Base-by-base conservation (phyloP, 1,139 yeast species). In the Scheffersomyces segobiensis region DNA sequence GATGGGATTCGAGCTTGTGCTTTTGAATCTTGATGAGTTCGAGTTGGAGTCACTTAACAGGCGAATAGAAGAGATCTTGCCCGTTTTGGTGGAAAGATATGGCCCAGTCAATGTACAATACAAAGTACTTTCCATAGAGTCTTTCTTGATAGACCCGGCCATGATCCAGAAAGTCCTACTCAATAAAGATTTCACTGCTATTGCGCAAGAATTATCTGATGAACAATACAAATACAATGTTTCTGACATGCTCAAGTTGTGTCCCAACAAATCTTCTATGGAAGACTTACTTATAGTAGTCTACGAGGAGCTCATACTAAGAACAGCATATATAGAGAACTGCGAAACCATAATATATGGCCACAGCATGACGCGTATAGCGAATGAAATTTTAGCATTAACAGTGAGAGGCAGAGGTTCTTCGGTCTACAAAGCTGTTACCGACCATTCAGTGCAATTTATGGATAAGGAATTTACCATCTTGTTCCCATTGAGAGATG, bases 381-480 rank as follows among this genome's bases (percentile, higher is more conserved):
- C 98, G 1, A 92, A 89, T 65, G 87, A 87, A 59, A 86, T 91
- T 24, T 79, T 95, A 46, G 83, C 97, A 0, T 76, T 89, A 58
- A 88, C 97, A 0, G 93, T 93, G n/a, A 91, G 89, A 66, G 99
- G 99, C 8, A 82, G 97, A 61, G 98, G 98, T 0, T 80, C 89
- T 2, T 82, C 81, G 46, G 82, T 93, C 10, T 83, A 91, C 51
- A 69, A 74, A 17, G 72, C 78, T 17, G 71, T 89, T 50, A 76
- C 86, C n/a, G 86, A 86, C 64, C 82, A 79, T 20, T 63, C 65
- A 0, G 69, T 72, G 0, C 72, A 64, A 1, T 70, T 66, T 48
- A 61, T 71, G 2, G 76, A 68, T 52, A 68, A 67, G 17, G 71
- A 67, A 18, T 66, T 87, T 50, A 79, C 79, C 49, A 74, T 84